phyloP scores from a whole-genome alignment of 495 filamentous ascomycete genomes.

The Lichina pygmaea region DNA sequence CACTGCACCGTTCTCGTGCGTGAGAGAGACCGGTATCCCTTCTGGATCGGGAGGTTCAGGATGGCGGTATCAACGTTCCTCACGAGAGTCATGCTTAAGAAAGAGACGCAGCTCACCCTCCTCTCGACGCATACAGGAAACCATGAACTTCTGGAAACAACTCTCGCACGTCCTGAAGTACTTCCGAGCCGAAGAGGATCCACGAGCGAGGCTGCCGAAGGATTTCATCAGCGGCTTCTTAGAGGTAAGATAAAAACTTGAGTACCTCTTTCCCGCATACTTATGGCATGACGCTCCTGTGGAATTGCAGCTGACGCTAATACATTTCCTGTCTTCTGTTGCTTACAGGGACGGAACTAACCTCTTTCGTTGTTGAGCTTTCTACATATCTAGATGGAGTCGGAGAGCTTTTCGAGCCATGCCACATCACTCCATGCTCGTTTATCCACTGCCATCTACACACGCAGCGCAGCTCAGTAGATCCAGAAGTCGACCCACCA shows the following conservation, averaged over 20 bases:
- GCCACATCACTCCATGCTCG: too few relatives aligned
- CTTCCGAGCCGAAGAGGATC: slow-evolving; percentile 75
- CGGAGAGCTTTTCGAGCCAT: too few relatives aligned
- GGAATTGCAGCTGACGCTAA: slow-evolving; percentile 1
- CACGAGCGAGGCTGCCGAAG: slow-evolving; percentile 44
- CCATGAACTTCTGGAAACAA: slow-evolving; percentile 98
- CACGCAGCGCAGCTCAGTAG: not conserved
- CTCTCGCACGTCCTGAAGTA: slow-evolving; percentile 89
- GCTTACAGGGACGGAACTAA: slow-evolving; percentile 23
- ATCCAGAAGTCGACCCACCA: too few relatives aligned
- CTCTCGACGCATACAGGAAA: slow-evolving; percentile 33
- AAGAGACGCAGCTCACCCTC: not conserved
- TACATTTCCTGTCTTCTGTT: too few relatives aligned
- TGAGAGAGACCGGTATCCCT: not conserved
- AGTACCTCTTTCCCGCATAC: too few relatives aligned
- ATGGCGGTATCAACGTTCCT: not conserved
- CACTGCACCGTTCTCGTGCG: not conserved
- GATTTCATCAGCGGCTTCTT: slow-evolving; percentile 86
- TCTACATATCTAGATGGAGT: not conserved
- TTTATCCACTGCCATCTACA: slow-evolving; percentile 1
- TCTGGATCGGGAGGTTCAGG: not conserved
- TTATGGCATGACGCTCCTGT: too few relatives aligned
- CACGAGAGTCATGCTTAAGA: not conserved
- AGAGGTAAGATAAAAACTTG: slow-evolving; percentile 25
- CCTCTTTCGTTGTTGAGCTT: not conserved